Evolutionary conservation across 495 filamentous ascomycete species (phyloP), one percentile per base, ranked within the genome.

Genomic region (Collariella sp.): DNA sequence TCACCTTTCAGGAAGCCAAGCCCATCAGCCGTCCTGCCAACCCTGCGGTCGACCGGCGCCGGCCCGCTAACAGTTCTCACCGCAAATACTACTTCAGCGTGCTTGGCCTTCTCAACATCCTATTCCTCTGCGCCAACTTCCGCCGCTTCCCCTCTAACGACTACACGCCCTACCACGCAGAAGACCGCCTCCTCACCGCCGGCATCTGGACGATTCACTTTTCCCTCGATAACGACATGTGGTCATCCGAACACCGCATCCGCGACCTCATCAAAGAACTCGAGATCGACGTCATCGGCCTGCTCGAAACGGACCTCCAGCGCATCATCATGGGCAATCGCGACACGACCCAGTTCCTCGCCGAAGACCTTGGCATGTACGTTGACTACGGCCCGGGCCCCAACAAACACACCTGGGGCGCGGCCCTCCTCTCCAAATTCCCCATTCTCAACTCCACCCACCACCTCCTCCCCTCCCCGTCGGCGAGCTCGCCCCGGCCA

Each of bases 131-230:
- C 19, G 75, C 91, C 47, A 90, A 89, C 10, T 95, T 94, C 70
- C 77, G 94, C n/a, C 87, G 94, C 54, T 96, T 97, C 76, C 93
- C 94, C 0, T 85, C 87, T 11, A 87, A 94, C 65, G 83, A 96
- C 70, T 95, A 96, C 70, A 79, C 78, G 31, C 90, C 94, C 1
- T 88, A 96, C 69, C 89, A 97, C 68, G 79, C 82, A 56, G 82
- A 95, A 41, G 84, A 89, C 57, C 93, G 89, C 63, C 67, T 91
- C 50, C 76, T 94, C 29, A 96, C 94, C 1, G 85, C 88, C 7
- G 94, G 94, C 60, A 96, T 99, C 69, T 99, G 94, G 94, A 99
- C 94, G 0, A 90, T 97, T 47, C 94, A 99, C 76, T 99, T 99
- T 65, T 89, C 84, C 23, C 82, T 99, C 23, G 94, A 99, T 73